Evolutionary conservation across 805 yeast species (phyloP), one percentile per base, ranked within the genome.

Genomic region (Yamadazyma takamatsuzukensis): DNA sequence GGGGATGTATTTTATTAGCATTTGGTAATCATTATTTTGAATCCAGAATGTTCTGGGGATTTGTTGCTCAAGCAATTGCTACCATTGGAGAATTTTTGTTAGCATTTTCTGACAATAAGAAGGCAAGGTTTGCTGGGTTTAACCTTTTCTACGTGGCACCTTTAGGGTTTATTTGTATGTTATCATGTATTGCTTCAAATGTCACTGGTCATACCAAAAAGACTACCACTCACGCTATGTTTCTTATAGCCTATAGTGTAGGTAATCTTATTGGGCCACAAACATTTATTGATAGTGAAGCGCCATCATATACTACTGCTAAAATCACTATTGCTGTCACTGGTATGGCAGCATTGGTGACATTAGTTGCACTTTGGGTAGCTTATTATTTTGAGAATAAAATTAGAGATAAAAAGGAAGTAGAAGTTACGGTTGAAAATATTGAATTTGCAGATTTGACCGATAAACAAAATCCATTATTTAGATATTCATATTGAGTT

Each of bases 241-340:
- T 59, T 36, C 59, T 76, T 25, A 47, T 76, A 30, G 72, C 70
- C 4, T 74, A 67, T 52, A 70, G 77, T 49, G 70, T 61, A 6
- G 82, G 82, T 15, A 77, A 75, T 46, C 54, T 73, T 29, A 54
- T 65, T 30, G 82, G 82, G 3, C 79, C 81, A 1, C 78, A 72
- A 40, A 59, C 75, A 4, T 74, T 73, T 44, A 50, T 54, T 27
- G 51, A 53, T 0, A 36, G 32, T 3, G 70, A 74, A 43, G 72
- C 74, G 3, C 76, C 77, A 15, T 35, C 40, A 4, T 72, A 70
- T 41, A 46, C 48, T 9, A 56, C 62, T 23, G 78, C 69, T 12
- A 62, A 60, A 36, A 58, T 53, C 19, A 53, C 67, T 27, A 64
- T 69, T 44, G 68, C 63, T 25, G 67, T 48, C 13, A 58, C 63